Percentiles rank a stretch among this genome's conserved stretches.
phyloP scores from a whole-genome alignment of 148 eudicot genomes.

The Cornus suecica region DNA sequence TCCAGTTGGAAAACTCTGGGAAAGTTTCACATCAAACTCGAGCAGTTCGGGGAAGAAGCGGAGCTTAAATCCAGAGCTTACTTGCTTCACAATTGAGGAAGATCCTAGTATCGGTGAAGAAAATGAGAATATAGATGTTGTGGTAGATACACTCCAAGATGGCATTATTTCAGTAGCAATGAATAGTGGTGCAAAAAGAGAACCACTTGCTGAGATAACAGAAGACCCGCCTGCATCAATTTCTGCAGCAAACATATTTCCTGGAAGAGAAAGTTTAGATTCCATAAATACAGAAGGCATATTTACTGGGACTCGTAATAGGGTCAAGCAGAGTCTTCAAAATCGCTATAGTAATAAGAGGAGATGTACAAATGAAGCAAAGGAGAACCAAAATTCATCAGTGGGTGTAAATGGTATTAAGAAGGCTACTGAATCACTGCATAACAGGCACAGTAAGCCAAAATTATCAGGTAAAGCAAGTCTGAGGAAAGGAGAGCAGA shows the following conservation, averaged over 20 bases:
- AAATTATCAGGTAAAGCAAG: slow-evolving; percentile 47
- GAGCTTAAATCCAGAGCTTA: slow-evolving; percentile 67
- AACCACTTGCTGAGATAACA: slow-evolving; percentile 48
- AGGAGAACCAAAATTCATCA: slow-evolving; percentile 46
- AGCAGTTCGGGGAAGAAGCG: slow-evolving; percentile 56
- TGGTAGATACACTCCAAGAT: slow-evolving; percentile 25
- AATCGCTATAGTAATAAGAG: slow-evolving; percentile 28
- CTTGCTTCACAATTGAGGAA: slow-evolving; percentile 87
- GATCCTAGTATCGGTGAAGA: slow-evolving; percentile 72
- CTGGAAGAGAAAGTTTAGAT: slow-evolving; percentile 37
- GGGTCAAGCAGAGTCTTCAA: slow-evolving; percentile 30
- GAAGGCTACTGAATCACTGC: slow-evolving; percentile 43
- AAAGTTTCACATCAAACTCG: slow-evolving; percentile 46
- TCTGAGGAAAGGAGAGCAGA: slow-evolving; percentile 51
- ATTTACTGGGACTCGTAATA: slow-evolving; percentile 31
- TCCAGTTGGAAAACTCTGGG: slow-evolving; percentile 59
- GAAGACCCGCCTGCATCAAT: slow-evolving; percentile 26
- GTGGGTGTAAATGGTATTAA: slow-evolving; percentile 37
- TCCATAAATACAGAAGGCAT: slow-evolving; percentile 35
- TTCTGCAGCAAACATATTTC: slow-evolving; percentile 27
- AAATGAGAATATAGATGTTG: slow-evolving; percentile 39
- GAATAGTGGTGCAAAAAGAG: slow-evolving; percentile 27
- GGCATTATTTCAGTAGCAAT: slow-evolving; percentile 22
- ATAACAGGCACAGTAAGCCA: slow-evolving; percentile 45
- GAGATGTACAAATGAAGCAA: slow-evolving; percentile 34